Evolutionary conservation across 352 stramenopile genomes (phyloP), one percentile per base, ranked within the genome.

Genomic region (Globisporangium yorkense): DNA sequence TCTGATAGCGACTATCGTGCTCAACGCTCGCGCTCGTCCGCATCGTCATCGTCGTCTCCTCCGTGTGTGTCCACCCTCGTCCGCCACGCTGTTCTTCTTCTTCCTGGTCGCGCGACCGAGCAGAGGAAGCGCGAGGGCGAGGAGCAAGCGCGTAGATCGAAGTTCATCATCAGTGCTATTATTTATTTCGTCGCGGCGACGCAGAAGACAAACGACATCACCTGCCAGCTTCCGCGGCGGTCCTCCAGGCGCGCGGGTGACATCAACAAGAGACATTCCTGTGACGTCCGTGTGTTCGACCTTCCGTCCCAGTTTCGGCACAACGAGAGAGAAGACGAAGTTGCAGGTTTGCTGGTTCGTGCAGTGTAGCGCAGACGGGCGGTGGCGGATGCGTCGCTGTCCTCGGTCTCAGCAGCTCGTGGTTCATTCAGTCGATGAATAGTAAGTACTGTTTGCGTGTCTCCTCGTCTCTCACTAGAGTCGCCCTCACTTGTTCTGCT

Each of bases 1-100:
- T 90, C 45, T 88, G 72, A 81, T 39, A 35, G 31, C 31, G 31
- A 10, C 31, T 35, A 7, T 35, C 31, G 33, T 39, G 33, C 33
- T 39, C 33, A 39, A 13, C 33, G 33, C 33, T 9, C 33, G 8
- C 33, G 33, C 33, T 39, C 8, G 6, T 39, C 33, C 6, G 33
- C 9, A 51, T n/a, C 20, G 41, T 24, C 15, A 15, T 20, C 41
- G 41, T 46, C 41, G 20, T 27, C 12, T 43, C 29, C 18, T 53
- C 29, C 9, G 21, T 53, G 4, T 27, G 10, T 40, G 13, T 40
- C 13, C n/a, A 3, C 7, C 10, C 12, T 6, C 24, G 12, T 52
- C 27, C 12, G 45, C 20, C 33, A 37, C 33, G 5, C 33, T 20
- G 47, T 43, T 46, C 56, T 54, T 29, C n/a, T 6, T 49, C n/a